A percentile compares a stretch with the other conserved stretches of the same genome.
These are phyloP conservation scores for Pestalotiopsis sp. DNA, from an alignment of 2,329 filamentous ascomycete species.

Conservation along the genomic window DNA sequence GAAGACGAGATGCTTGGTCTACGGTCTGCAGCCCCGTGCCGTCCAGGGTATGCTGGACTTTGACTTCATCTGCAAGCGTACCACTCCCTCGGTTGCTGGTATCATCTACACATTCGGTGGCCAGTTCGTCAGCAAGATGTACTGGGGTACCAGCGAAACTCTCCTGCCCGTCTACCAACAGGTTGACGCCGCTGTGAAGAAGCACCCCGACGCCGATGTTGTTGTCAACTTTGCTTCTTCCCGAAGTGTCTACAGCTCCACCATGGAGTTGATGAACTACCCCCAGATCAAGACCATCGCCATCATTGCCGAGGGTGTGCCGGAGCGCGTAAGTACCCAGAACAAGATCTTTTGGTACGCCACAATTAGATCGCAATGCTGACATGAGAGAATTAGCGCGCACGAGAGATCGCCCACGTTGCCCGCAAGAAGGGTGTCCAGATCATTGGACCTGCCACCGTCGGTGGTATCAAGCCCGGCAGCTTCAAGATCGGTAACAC, in stretches of 20 bases:
- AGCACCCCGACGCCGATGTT: conserved; percentile 96
- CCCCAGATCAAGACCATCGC: conserved; percentile 98
- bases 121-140: conserved; percentile 99
- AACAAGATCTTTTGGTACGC: background rate
- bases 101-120: conserved; percentile 99
- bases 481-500: conserved; percentile 99
- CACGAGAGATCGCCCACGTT: conserved; percentile 95
- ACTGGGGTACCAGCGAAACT: conserved; percentile 99
- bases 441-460: conserved; percentile 97
- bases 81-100: conserved; percentile 92
- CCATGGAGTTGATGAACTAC: conserved; percentile 96
- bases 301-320: conserved; percentile 99
- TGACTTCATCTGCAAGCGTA: conserved; percentile 99
- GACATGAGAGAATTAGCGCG: conserved; percentile 61
- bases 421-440: conserved; percentile 98
- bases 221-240: conserved; percentile 99
- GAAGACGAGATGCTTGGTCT: conserved; percentile 99
- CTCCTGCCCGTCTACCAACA: conserved; percentile 97
- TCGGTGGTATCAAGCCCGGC: conserved; percentile 99
- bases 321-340: conserved; percentile 76
- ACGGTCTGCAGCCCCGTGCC: conserved; percentile 94
- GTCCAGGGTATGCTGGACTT: conserved; percentile 97
- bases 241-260: conserved; percentile 96
- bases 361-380: conserved; percentile 19
- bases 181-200: conserved; percentile 87